Evolutionary conservation across 345 rosid genomes (phyloP).

Genomic region (Melaleuca quinquenervia): DNA sequence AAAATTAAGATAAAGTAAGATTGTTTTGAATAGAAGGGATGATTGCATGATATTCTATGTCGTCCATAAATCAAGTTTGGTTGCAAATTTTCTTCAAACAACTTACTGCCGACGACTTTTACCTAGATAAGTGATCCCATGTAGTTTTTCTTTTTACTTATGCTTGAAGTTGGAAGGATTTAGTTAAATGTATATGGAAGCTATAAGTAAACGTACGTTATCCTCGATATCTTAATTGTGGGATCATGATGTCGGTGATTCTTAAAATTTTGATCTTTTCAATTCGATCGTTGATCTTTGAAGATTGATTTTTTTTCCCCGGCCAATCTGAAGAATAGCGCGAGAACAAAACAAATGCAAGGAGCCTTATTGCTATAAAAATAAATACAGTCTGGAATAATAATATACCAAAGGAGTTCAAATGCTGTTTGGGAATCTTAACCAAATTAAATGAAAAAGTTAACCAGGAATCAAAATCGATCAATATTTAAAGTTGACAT

Average conservation of each 20-base stretch:
- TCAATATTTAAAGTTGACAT: no score
- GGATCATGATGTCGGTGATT: no score
- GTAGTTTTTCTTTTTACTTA: no score
- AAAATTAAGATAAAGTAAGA: not conserved
- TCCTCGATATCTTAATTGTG: no score
- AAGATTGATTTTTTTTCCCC: not conserved
- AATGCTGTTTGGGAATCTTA: not conserved
- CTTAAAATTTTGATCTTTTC: not conserved
- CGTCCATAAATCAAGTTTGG: not conserved
- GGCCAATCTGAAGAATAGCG: not conserved
- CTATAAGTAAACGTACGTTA: no score
- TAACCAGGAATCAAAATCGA: not conserved
- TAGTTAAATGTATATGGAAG: no score
- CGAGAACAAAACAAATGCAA: not conserved
- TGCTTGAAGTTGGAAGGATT: no score
- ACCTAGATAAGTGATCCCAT: not conserved
- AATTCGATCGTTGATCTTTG: not conserved
- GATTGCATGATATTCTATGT: not conserved
- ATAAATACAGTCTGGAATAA: not conserved
- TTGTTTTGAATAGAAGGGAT: not conserved
- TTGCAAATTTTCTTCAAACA: not conserved
- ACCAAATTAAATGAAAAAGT: not conserved
- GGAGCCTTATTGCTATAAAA: not conserved
- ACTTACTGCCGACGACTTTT: no score
- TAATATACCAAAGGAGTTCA: not conserved